Conservation (phyloP, 495 filamentous ascomycete genomes). For the Penicillium odoratum region DNA sequence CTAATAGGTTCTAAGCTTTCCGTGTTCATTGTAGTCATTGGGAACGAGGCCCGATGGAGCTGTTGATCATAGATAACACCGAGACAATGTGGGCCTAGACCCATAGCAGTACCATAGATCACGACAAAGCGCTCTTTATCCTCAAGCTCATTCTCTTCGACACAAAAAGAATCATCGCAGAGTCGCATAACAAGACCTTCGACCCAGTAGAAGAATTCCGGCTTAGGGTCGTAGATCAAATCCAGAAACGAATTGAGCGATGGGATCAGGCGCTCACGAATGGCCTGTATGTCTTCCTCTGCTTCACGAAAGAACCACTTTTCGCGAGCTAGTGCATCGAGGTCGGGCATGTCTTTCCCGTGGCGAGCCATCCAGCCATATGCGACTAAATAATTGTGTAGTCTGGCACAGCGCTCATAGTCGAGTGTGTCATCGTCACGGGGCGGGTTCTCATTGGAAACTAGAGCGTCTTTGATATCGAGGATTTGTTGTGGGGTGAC, state of each 20-base stretch:
- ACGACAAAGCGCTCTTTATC: slow-evolving; percentile 19
- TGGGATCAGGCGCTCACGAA: slow-evolving; percentile 23
- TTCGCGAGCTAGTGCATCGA: slow-evolving; percentile 17
- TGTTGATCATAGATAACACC: slow-evolving; percentile 2
- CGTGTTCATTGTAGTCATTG: no score
- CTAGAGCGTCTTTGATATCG: slow-evolving; percentile 28
- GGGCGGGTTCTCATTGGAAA: slow-evolving; percentile 29
- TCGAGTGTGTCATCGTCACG: slow-evolving; percentile 33
- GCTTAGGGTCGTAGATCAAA: slow-evolving; percentile 17
- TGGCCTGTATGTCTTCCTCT: slow-evolving; percentile 8
- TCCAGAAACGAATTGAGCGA: slow-evolving; percentile 31
- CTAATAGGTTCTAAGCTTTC: no score
- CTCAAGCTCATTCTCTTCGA: slow-evolving; percentile 17
- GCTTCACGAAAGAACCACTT: not conserved
- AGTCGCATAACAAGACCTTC: slow-evolving; percentile 8
- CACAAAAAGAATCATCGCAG: slow-evolving; percentile 9
- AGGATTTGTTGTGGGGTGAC: slow-evolving; percentile 16
- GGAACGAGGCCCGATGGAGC: no score
- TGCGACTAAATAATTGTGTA: slow-evolving; percentile 43
- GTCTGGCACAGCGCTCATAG: slow-evolving; percentile 38
- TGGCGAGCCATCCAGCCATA: slow-evolving; percentile 33
- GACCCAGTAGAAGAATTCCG: slow-evolving; percentile 29
- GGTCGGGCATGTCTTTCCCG: slow-evolving; percentile 12
- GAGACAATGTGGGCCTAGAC: slow-evolving; percentile 13
- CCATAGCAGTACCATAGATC: slow-evolving; percentile 15